phyloP scores from a whole-genome alignment of 2,329 filamentous ascomycete genomes.

The Pseudopithomyces maydicus region DNA sequence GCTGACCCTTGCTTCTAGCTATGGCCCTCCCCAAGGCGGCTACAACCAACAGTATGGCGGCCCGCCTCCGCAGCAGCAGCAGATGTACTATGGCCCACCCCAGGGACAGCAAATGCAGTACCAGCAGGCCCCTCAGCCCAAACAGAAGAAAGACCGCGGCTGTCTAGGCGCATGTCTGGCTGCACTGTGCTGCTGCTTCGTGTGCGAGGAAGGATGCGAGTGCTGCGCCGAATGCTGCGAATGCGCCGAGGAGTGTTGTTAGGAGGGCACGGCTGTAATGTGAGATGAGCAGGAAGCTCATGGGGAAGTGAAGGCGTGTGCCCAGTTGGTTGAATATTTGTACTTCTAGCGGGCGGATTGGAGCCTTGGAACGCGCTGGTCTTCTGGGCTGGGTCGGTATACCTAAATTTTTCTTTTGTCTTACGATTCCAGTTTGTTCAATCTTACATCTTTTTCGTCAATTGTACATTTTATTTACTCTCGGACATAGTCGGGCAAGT shows the following conservation, averaged over 20 bases:
- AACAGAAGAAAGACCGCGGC: slow-evolving; percentile 42
- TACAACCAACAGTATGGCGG: slow-evolving; percentile 15
- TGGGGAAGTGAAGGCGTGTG: background rate
- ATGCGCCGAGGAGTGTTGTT: slow-evolving; percentile 42
- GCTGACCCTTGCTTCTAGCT: slow-evolving; percentile 13
- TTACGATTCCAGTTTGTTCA: too few relatives aligned
- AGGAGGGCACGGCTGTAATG: background rate
- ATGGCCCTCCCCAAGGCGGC: slow-evolving; percentile 19
- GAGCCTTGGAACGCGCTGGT: background rate
- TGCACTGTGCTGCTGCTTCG: slow-evolving; percentile 65
- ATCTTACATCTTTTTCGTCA: too few relatives aligned
- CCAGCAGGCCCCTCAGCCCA: slow-evolving; percentile 55
- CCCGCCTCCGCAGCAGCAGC: slow-evolving; percentile 30
- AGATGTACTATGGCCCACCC: slow-evolving; percentile 33
- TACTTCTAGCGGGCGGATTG: background rate
- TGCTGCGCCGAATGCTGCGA: slow-evolving; percentile 67
- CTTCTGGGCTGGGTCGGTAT: too few relatives aligned
- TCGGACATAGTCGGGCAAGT: too few relatives aligned
- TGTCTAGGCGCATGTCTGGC: slow-evolving; percentile 40
- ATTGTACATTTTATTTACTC: too few relatives aligned
- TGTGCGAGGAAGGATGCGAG: slow-evolving; percentile 68
- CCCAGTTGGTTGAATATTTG: background rate
- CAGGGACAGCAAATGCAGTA: slow-evolving; percentile 47
- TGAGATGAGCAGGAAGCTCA: background rate
- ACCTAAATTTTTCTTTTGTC: too few relatives aligned